Evolutionary conservation across 2,329 filamentous ascomycete genomes (phyloP), one percentile per base, ranked within the genome.

Genomic region (Epicoccum sorghinum): DNA sequence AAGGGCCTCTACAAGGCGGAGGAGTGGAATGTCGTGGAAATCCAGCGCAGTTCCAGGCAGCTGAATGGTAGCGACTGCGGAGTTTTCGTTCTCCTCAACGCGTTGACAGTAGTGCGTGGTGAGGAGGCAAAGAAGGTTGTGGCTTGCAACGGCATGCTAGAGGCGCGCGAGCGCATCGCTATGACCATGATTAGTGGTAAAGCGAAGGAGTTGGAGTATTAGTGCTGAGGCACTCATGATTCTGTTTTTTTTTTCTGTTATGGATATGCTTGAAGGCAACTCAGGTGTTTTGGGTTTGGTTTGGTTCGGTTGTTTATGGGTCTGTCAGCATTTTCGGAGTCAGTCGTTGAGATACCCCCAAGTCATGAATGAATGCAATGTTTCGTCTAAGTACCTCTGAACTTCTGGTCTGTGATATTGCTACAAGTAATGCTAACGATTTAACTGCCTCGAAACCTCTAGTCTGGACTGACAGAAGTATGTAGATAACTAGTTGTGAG

Each of bases 61-160:
- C 79, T 75, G 24, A 93, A 93, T 66, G 82, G 82, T 1, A 85
- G 83, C 66, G 90, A 93, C 69, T 93, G 90, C 62, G 90, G 90
- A n/a, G 84, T 91, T 3, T 90, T 91, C 69, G 84, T 87, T 12
- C 85, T 90, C 60, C 84, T 89, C 14, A 93, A 93, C 66, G 86
- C 84, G 13, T 82, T 91, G 42, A 89, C 86, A 50, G 65, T 79
- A 29, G 73, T 79, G 3, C 71, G 75, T 13, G 78, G 75, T 1
- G 64, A 76, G 10, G 70, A 76, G 6, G 69, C 72, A 6, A 60
- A 50, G 1, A 62, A 62, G 7, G 75, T 77, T 25, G 86, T 89
- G 53, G 62, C 71, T 1, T 74, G 82, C 32, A 59, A 69, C 0
- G 82, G 89, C 49, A 83, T 90, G 79, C 76, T 79, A 2, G 72